A percentile compares a stretch with the other conserved stretches of the same genome.
Evolutionary conservation across 768 basidiomycete species (phyloP).

Genomic region (Mycena alexandri): DNA sequence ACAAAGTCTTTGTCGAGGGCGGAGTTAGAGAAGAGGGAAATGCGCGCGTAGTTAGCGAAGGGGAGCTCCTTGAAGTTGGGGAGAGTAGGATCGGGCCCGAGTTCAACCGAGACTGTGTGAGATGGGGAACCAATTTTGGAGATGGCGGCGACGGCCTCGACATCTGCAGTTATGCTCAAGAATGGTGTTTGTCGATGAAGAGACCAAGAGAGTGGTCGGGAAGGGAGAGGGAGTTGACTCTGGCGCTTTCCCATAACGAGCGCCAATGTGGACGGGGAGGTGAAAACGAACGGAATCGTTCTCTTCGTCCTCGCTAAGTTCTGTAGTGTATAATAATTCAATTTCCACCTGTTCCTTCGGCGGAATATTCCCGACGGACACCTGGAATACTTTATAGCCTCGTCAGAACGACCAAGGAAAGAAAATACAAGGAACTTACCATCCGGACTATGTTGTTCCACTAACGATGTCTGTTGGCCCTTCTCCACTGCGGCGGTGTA

Average conservation of each 20-base stretch:
- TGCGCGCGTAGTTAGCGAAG: neutral
- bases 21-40: constrained; percentile 1
- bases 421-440: neutral
- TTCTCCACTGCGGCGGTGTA: constrained; percentile 15
- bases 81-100: constrained; percentile 24
- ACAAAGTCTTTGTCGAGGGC: too few relatives aligned
- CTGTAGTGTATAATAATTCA: too few relatives aligned
- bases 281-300: too few relatives aligned
- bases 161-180: constrained; percentile 15
- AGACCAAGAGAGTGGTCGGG: neutral
- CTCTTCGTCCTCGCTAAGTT: too few relatives aligned
- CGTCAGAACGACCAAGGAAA: too few relatives aligned
- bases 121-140: constrained; percentile 14
- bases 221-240: neutral
- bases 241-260: too few relatives aligned
- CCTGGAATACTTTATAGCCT: neutral
- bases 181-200: constrained; percentile 1
- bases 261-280: too few relatives aligned
- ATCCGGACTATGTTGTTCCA: neutral
- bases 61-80: neutral
- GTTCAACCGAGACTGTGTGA: constrained; percentile 28
- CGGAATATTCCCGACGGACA: constrained; percentile 18
- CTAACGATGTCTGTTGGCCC: constrained; percentile 15
- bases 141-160: constrained; percentile 20
- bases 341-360: too few relatives aligned